phyloP scores from a whole-genome alignment of 345 rosid genomes.

The thale cress (Arabidopsis thaliana) region DNA sequence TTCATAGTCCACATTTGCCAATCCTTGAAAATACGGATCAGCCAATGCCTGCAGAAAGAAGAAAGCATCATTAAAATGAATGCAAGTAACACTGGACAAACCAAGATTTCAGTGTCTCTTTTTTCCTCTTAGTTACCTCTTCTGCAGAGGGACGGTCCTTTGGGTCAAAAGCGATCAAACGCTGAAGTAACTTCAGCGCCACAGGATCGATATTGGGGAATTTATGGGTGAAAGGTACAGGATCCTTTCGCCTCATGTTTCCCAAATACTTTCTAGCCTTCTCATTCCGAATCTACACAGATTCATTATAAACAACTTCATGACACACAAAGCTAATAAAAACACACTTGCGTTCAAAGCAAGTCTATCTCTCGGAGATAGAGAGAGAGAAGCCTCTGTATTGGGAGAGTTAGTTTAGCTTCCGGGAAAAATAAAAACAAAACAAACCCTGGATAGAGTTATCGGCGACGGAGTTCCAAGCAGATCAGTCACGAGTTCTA shows the following conservation, averaged over 20 bases:
- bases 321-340: conserved; percentile 32
- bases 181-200: conserved; percentile 80
- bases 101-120: background rate
- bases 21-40: conserved; percentile 84
- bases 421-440: conserved; percentile 35
- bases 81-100: background rate
- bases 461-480: conserved; percentile 90
- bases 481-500: conserved; percentile 93
- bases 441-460: conserved; percentile 81
- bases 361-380: conserved; percentile 20
- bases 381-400: conserved; percentile 48
- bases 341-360: conserved; percentile 42
- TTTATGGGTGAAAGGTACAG: conserved; percentile 63
- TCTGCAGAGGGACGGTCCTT: conserved; percentile 93
- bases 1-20: conserved; percentile 73
- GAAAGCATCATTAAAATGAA: conserved; percentile 11
- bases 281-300: conserved; percentile 87
- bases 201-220: conserved; percentile 72
- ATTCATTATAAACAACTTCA: conserved; percentile 40
- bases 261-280: conserved; percentile 90
- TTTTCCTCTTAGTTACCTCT: conserved; percentile 58
- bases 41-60: conserved; percentile 71
- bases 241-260: conserved; percentile 74
- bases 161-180: conserved; percentile 93
- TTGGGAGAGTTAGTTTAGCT: conserved; percentile 39